These are phyloP conservation scores for Tulasnella sp. DNA, from an alignment of 768 basidiomycete genomes.

Conservation along the genomic window DNA sequence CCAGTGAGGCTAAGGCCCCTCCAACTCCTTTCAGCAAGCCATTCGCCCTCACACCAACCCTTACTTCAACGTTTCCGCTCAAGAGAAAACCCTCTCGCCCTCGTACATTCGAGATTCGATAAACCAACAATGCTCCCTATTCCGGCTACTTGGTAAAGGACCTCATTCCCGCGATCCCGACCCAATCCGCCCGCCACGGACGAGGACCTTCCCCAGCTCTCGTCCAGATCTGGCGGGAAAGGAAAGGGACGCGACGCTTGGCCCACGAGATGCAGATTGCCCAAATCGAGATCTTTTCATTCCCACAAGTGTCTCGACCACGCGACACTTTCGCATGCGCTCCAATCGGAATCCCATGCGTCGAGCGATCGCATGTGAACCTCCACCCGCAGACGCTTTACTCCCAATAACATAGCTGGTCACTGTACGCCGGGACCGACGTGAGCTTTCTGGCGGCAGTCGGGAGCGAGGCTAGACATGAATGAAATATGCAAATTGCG, in stretches of 20 bases:
- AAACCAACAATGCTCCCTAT: background rate
- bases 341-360: background rate
- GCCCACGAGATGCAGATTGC: background rate
- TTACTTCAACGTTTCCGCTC: background rate
- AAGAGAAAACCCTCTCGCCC: background rate
- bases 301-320: background rate
- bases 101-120: background rate
- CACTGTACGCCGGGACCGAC: background rate
- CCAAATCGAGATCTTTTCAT: background rate
- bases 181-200: background rate
- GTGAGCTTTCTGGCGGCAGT: background rate
- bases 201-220: background rate
- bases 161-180: background rate
- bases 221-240: background rate
- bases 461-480: background rate
- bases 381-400: background rate
- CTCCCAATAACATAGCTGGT: background rate
- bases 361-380: background rate
- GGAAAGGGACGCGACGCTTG: background rate
- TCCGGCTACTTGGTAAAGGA: background rate
- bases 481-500: background rate
- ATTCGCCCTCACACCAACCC: background rate
- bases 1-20: background rate
- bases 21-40: background rate
- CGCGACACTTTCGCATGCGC: background rate